phyloP scores from a whole-genome alignment of 257 asterid species.

The Ehretia macrophylla region DNA sequence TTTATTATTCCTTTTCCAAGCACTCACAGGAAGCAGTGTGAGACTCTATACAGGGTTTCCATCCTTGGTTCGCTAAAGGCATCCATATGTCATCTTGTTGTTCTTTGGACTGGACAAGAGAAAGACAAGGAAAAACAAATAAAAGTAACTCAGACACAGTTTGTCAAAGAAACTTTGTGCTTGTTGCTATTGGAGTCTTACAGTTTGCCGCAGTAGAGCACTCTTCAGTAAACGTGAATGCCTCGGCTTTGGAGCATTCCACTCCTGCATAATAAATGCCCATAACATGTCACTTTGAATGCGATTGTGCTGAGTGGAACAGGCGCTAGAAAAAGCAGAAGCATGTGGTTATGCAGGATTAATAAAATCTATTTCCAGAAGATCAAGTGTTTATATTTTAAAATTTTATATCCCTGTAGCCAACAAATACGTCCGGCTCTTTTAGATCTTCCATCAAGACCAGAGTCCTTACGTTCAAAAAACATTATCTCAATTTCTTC shows the following conservation, averaged over 20 bases:
- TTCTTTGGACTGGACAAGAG: constrained; percentile 39
- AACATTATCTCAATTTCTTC: no score
- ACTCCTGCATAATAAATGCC: constrained; percentile 15
- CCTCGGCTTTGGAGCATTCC: constrained; percentile 79
- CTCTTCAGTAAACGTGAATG: constrained; percentile 77
- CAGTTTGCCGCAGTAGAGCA: constrained; percentile 69
- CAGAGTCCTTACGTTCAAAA: no score
- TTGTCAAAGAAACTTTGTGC: background rate
- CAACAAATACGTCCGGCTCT: no score
- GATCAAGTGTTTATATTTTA: no score
- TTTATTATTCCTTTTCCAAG: constrained; percentile 1
- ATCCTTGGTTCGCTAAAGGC: constrained; percentile 62
- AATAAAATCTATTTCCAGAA: no score
- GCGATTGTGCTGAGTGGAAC: no score
- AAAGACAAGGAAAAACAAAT: constrained; percentile 9
- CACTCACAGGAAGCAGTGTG: constrained; percentile 43
- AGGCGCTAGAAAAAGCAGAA: no score
- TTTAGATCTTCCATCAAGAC: no score
- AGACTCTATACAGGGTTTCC: constrained; percentile 44
- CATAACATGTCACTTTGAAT: no score
- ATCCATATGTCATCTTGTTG: constrained; percentile 62
- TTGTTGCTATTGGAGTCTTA: constrained; percentile 32
- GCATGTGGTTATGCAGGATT: no score
- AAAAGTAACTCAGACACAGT: background rate
- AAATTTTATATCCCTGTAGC: no score